Conservation (phyloP, 202 grass and related monocot genomes). For the Hordeum pubiflorum region DNA sequence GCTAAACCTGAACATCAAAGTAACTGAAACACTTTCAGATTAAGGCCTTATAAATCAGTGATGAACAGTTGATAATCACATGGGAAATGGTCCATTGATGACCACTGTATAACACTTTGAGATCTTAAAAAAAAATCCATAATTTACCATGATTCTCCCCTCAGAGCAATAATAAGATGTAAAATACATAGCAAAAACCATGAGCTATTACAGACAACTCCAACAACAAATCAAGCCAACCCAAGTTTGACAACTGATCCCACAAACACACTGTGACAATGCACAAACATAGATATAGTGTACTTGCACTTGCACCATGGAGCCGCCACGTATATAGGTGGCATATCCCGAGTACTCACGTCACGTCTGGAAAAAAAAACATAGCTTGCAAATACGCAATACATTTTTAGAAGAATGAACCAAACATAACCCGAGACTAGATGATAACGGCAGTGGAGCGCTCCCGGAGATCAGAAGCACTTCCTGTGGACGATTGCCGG, state of each 20-base stretch:
- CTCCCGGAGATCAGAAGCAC: conserved; percentile 55
- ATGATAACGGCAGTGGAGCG: background rate
- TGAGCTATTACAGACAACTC: conserved; percentile 26
- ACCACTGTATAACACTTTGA: background rate
- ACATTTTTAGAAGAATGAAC: conserved; percentile 23
- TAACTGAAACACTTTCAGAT: background rate
- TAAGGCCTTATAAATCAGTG: background rate
- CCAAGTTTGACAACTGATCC: conserved; percentile 20
- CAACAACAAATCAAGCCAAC: conserved; percentile 14
- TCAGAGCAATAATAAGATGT: conserved; percentile 4
- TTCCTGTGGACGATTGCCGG: conserved; percentile 88
- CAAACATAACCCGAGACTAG: conserved; percentile 6
- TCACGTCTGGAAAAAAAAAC: background rate
- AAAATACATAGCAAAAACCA: background rate
- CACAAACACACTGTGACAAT: conserved; percentile 13
- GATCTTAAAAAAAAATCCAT: background rate
- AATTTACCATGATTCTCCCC: background rate
- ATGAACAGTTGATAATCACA: background rate
- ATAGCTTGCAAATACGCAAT: conserved; percentile 28
- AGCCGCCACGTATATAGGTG: background rate
- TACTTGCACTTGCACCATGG: conserved; percentile 1
- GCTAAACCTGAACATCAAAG: background rate
- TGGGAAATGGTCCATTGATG: background rate
- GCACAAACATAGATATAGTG: background rate
- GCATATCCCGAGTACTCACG: background rate